Evolutionary conservation across 73 alveolate genomes (phyloP), one percentile per base, ranked within the genome.

Genomic region (Symbiodinium pilosum): DNA sequence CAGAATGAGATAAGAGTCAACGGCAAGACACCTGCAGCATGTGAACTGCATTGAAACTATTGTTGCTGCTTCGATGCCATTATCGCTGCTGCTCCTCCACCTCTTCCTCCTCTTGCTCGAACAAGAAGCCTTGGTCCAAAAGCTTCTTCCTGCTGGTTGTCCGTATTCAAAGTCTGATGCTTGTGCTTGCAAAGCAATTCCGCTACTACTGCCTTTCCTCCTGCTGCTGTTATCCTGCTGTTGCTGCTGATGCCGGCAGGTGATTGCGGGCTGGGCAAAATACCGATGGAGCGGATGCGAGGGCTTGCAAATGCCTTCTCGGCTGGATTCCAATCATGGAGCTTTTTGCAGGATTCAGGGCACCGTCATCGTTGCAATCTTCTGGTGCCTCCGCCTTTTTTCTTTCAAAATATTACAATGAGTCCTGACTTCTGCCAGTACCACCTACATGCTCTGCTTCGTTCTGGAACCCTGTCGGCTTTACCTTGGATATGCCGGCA

Each of bases 391-490:
- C 87, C 73, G 71, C 41, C 87, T 30, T 1, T 21, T 73, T 4
- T 26, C 14, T 32, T 73, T 42, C 26, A 24, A 26, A 28, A 9
- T 26, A 54, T 12, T 54, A 54, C 86, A 5, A 8, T 36, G 43
- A 0, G 26, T 30, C 73, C 28, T 3, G 75, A 5, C 2, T n/a
- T 43, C 51, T 34, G 43, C 73, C 97, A 91, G 97, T 47, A 86
- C 88, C 38, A 91, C 68, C 97, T 91, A 69, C 56, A 51, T 91
- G 43, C 97, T 91, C 39, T 91, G 97, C 88, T 43, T 91, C 89
- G 32, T 91, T 43, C 97, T 91, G 87, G 97, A 91, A 88, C 97
- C 97, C 39, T 91, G 97, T 56, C 97, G 97, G 40, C 64, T 91
- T 32, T 91, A 91, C 54, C 30, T 91, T 75, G 97, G 97, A 32